Percentiles rank a stretch among this genome's conserved stretches.
These are phyloP conservation scores for Mrakia gelida DNA, from an alignment of 768 basidiomycete genomes.

Conservation along the genomic window DNA sequence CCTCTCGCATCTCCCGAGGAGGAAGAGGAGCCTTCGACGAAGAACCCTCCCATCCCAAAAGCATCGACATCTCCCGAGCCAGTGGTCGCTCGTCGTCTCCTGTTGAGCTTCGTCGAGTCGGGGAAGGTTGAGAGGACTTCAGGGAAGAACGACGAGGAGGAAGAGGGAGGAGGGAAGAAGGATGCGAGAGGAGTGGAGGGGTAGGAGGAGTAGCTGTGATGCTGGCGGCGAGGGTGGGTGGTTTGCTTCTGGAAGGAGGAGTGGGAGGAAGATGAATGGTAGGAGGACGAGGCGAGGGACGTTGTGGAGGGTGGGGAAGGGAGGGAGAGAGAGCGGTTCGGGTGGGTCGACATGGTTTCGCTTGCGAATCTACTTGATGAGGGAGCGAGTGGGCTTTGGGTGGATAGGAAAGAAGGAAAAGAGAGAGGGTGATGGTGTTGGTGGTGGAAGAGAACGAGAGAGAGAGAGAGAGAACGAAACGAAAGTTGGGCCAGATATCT, in stretches of 20 bases:
- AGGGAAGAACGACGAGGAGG: neutral
- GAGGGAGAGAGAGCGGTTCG: neutral
- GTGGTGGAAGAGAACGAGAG: no score
- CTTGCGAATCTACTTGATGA: no score
- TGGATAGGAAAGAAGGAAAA: no score
- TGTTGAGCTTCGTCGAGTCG: neutral
- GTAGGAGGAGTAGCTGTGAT: slow-evolving; percentile 8
- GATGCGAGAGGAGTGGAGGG: neutral
- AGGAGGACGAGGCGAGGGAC: neutral
- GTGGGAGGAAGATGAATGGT: neutral
- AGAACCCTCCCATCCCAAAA: neutral
- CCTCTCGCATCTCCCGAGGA: neutral
- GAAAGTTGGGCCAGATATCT: no score
- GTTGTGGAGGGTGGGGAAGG: neutral
- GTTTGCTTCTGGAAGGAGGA: neutral
- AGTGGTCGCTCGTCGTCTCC: neutral
- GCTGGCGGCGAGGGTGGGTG: neutral
- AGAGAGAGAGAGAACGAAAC: no score
- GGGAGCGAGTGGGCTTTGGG: no score
- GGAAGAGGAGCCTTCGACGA: neutral
- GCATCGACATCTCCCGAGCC: neutral
- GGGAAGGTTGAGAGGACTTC: no score
- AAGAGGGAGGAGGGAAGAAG: neutral
- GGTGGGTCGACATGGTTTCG: neutral
- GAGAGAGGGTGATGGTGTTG: no score